A percentile compares a stretch with the other conserved stretches of the same genome.
Evolutionary conservation across 495 filamentous ascomycete genomes (phyloP).

Genomic region (Pseudotulostoma volvatum): DNA sequence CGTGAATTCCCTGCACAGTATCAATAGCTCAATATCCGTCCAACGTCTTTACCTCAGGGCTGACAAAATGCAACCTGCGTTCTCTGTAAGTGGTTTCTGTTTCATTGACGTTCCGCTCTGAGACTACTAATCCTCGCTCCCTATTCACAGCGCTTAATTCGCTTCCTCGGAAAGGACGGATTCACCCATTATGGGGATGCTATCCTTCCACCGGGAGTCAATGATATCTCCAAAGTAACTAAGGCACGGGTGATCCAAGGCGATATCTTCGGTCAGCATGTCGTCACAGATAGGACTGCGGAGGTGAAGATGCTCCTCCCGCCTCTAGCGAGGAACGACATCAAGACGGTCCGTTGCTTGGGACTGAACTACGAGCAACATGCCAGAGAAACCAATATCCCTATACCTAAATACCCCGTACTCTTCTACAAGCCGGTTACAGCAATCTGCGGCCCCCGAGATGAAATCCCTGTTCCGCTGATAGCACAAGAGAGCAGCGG

Average conservation of each 20-base stretch:
- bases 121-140: background rate
- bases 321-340: conserved; percentile 49
- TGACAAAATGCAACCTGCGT: too few species aligned
- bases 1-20: too few species aligned
- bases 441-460: conserved; percentile 49
- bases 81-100: too few species aligned
- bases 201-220: conserved; percentile 49
- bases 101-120: too few species aligned
- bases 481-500: conserved; percentile 44
- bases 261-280: conserved; percentile 54
- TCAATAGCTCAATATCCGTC: too few species aligned
- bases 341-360: conserved; percentile 60
- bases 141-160: conserved; percentile 46
- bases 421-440: conserved; percentile 76
- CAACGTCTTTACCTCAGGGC: too few species aligned
- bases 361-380: conserved; percentile 73
- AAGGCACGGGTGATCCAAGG: conserved; percentile 54
- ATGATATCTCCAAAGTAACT: conserved; percentile 47
- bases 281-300: conserved; percentile 50
- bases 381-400: conserved; percentile 60
- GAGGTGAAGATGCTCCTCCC: conserved; percentile 52
- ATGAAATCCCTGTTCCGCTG: conserved; percentile 47
- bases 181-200: conserved; percentile 72
- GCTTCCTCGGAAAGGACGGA: conserved; percentile 64
- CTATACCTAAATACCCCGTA: conserved; percentile 59